Conservation (phyloP, 179 eudicot species). For the Carnegiea gigantea region DNA sequence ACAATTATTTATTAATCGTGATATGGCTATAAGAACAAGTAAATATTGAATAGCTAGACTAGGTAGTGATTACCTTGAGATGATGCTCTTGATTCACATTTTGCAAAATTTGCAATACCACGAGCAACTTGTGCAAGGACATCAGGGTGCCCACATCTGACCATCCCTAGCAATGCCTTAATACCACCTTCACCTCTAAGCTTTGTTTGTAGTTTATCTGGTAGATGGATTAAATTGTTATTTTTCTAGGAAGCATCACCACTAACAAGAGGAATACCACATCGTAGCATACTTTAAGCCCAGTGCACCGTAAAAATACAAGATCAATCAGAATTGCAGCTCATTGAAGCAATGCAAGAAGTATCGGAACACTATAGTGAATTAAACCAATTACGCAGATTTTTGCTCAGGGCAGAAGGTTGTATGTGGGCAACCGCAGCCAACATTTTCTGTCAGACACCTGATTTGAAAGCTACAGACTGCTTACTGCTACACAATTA, state of each 20-base stretch:
- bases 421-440: no score
- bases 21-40: not conserved
- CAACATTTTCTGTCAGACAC: not conserved
- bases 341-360: no score
- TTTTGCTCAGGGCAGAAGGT: no score
- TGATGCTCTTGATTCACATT: slow-evolving; percentile 88
- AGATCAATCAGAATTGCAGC: not conserved
- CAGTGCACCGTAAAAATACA: not conserved
- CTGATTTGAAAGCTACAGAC: not conserved
- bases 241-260: not conserved
- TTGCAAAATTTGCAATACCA: slow-evolving; percentile 93
- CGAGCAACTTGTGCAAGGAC: slow-evolving; percentile 98
- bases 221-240: slow-evolving; percentile 8
- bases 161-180: slow-evolving; percentile 85
- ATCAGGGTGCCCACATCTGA: slow-evolving; percentile 84
- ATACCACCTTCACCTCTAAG: slow-evolving; percentile 90
- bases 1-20: no score
- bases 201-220: slow-evolving; percentile 75
- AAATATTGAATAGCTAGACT: not conserved
- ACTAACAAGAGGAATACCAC: not conserved
- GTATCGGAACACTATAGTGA: no score
- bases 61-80: slow-evolving; percentile 56
- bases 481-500: not conserved
- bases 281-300: not conserved
- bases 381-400: no score